Percentiles rank a stretch among this genome's conserved stretches.
phyloP scores from a whole-genome alignment of 1,139 yeast species.

The Geotrichum carabidarum region DNA sequence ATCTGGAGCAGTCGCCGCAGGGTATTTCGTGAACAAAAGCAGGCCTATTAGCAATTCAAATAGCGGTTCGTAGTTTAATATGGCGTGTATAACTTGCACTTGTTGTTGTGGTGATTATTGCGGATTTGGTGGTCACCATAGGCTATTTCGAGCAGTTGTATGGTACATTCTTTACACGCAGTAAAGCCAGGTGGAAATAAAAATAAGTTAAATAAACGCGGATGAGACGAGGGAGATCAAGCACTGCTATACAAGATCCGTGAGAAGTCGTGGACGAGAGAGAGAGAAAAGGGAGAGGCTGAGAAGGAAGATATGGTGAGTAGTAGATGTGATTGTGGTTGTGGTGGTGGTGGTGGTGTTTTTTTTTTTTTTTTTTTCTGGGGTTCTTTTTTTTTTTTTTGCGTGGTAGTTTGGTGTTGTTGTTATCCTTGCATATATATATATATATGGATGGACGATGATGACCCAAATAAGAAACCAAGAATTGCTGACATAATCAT shows the following conservation, averaged over 20 bases:
- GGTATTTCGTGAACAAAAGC: too few species aligned
- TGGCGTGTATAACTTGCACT: neutral
- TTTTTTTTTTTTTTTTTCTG: too few species aligned
- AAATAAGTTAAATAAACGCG: neutral
- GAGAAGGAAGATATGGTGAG: neutral
- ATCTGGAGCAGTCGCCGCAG: too few species aligned
- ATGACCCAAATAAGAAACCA: too few species aligned
- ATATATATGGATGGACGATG: too few species aligned
- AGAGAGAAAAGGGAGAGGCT: neutral
- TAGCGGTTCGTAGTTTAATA: neutral
- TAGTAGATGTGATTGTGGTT: neutral
- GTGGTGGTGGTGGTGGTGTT: neutral
- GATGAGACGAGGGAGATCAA: neutral
- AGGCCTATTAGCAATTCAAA: neutral
- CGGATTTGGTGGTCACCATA: conserved; percentile 2
- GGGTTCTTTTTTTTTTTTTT: too few species aligned
- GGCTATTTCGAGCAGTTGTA: neutral
- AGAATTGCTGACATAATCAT: neutral
- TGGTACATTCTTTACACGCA: neutral
- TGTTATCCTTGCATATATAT: too few species aligned
- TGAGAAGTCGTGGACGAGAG: neutral
- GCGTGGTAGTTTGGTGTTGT: neutral
- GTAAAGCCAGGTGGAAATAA: neutral
- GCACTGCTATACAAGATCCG: neutral
- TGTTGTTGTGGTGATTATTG: neutral